Base-by-base conservation (phyloP, 306 rosid species). In the Abrus pulchellus region DNA sequence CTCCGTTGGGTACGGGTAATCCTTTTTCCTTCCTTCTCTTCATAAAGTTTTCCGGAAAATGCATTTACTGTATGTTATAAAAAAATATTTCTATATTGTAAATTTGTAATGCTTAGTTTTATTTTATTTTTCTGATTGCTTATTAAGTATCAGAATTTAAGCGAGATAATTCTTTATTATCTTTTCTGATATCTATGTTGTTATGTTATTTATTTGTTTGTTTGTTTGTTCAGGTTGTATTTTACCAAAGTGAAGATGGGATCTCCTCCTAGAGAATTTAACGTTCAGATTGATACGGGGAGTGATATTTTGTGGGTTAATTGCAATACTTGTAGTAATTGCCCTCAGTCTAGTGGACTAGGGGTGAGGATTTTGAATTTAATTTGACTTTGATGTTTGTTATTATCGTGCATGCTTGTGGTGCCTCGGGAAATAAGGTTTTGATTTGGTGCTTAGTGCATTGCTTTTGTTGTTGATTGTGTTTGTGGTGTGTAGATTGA, bases 221-320 rank as follows among this genome's bases (percentile, higher is more conserved):
- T 32, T 82, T 84, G 74, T 41, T 82, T 87, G 45, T 83, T 70
- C 73, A 95, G 99, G 91, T 82, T 95, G 79, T 95, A 95, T 86
- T 93, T 85, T 76, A 89, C 99, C 0, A 90, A 89, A 86, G 97
- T 95, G 56, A 93, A 90, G 87, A 80, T 95, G 85, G 98, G 99
- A 65, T 84, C 97, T 79, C 99, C 97, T 49, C 97, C 98, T 4
- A 90, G 63, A 82, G 98, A 95, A 82, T 95, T 90, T 81, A 91
- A 86, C 44, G 99, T 95, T 54, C 96, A 93, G 89, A 92, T 95
- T 72, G 99, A 93, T 80, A 91, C 98, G 1, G 98, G 99, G 72
- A 95, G 99, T 65, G 99, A 95, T 66, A 88, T 92, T 78, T 88
- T 95, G 90, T 95, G 99, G 99, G 88, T 95, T 66, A 92, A 89